Conservation (phyloP, 75 land plant genomes). For the Chamaecyparis obtusa region DNA sequence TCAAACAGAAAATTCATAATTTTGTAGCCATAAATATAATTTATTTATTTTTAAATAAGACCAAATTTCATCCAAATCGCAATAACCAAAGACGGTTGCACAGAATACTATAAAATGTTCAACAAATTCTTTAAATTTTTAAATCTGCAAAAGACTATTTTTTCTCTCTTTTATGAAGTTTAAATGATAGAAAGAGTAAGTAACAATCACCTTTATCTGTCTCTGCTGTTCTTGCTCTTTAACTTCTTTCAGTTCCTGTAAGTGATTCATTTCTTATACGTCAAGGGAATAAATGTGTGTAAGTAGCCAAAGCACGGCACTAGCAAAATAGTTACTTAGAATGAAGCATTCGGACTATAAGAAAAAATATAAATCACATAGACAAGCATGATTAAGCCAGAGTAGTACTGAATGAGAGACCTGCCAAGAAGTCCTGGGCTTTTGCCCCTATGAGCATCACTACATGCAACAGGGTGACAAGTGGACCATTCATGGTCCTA, state of each 20-base stretch:
- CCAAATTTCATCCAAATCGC: background rate
- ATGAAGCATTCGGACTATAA: background rate
- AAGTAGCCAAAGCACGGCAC: background rate
- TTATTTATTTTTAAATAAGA: background rate
- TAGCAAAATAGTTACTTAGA: constrained; percentile 6
- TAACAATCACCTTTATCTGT: constrained; percentile 59
- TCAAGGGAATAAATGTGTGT: background rate
- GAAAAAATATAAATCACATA: background rate
- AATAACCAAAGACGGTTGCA: background rate
- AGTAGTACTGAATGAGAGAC: too few species aligned
- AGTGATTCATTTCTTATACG: background rate
- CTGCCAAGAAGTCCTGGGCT: too few species aligned
- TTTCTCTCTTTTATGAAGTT: background rate
- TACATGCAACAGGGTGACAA: too few species aligned
- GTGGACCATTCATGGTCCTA: background rate
- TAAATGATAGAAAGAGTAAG: background rate
- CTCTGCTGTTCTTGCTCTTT: constrained; percentile 69
- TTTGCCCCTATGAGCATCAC: too few species aligned
- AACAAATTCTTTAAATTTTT: background rate
- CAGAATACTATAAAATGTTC: background rate
- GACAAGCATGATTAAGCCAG: too few species aligned
- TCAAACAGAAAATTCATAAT: too few species aligned
- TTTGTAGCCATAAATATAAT: background rate
- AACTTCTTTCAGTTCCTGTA: constrained; percentile 73
- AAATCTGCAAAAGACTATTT: background rate